Base-by-base conservation (phyloP, 257 asterid species). In the Plantago elongata region DNA sequence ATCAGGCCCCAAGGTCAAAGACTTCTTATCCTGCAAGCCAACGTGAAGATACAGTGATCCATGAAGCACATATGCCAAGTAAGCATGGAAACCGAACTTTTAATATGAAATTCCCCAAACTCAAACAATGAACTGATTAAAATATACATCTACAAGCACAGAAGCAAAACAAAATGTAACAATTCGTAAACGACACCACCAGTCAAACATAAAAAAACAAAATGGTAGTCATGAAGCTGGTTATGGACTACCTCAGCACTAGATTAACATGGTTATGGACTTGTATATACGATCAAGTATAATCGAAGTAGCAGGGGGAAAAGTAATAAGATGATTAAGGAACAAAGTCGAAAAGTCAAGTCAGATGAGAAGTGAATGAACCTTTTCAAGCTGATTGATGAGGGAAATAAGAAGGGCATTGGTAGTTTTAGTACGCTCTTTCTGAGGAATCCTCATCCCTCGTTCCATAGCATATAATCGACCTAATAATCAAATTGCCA, bases 381-480 rank as follows among this genome's bases (percentile, higher is more conserved):
- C 99, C 97, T 85, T 93, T 64, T 93, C 99, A 30, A 93, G 97
- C 75, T 93, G 99, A 2, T 82, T 87, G 78, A 93, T 89, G 59
- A 89, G 88, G 59, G 99, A 89, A 50, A 85, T 67, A 54, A 93
- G 97, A 64, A 93, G 74, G 13, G 92, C 64, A 70, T 72, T 84
- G 60, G 96, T 89, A 61, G 81, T 89, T 72, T 89, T 89, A 10
- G 99, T 89, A 44, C 97, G 95, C 70, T 79, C 90, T 50, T 69
- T 79, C 68, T 82, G 82, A 8, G 99, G 96, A 80, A 93, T 83
- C 84, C 51, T 79, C 73, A 93, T 62, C 13, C 99, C 99, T 70
- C 88, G 85, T 63, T 93, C 99, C 99, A 93, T 89, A 48, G 94
- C 99, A 73, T 93, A 89, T 81, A 93, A 75, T 65, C 99, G 87